Evolutionary conservation across 257 asterid genomes (phyloP), one percentile per base, ranked within the genome.

Genomic region (Petunia secreta): DNA sequence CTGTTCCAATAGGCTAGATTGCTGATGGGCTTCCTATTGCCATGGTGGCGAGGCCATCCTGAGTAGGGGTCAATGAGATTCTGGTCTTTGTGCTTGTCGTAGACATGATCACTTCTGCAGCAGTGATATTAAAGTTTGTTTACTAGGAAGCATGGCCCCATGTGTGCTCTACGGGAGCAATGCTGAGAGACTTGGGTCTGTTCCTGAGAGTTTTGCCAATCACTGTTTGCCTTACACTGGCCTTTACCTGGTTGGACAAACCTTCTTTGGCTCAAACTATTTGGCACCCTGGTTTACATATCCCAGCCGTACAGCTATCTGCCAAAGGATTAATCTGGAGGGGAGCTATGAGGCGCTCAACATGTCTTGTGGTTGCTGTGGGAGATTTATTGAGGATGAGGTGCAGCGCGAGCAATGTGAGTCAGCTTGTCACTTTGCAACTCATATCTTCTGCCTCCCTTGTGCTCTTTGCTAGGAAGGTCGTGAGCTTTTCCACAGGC

Each of bases 381-480:
- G 92, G 58, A 84, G 86, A 82, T 79, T 71, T 34, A 57, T 90
- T 79, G 89, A 89, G 93, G 89, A 96, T 62, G 99, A 94, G 77
- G 89, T 53, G 80, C 97, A 89, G 16, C 92, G 89, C 0, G 99
- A 96, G 91, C 96, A 89, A 46, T 96, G 95, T 43, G 98, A 96
- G 78, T 87, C 90, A 1, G 88, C 88, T 15, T 96, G 98, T 4
- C 98, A 96, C 85, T 83, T 94, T 41, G 97, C 90, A 10, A 90
- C 98, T 14, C 99, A 94, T 74, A 87, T 90, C 36, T 89, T 91
- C 65, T 92, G 98, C 86, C 99, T 94, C 55, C 84, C 91, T 5
- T 96, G 98, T 54, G 99, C 99, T 50, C 94, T 96, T 80, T 96
- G 99, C 73, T 98, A 92, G 79, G 99, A 96, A 86, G 98, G 95